Conservation (phyloP, 2,329 filamentous ascomycete genomes). For the Epichloe glyceriae region DNA sequence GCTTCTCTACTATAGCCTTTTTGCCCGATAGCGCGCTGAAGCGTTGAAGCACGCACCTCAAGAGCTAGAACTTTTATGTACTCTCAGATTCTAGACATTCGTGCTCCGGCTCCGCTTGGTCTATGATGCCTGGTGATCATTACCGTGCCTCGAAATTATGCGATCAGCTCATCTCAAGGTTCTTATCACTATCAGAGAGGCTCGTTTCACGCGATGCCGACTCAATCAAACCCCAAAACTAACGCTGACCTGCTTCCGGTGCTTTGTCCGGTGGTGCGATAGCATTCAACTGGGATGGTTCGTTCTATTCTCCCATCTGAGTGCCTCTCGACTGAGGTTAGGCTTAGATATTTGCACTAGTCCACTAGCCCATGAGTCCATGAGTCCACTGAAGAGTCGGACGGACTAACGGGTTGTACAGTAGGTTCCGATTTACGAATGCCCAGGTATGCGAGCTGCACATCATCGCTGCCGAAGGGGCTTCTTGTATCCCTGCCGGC, state of each 20-base stretch:
- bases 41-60: not conserved
- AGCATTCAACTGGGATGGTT: not conserved
- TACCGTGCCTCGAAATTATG: constrained; percentile 6
- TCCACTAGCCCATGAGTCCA: not conserved
- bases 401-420: too few species aligned
- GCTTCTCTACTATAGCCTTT: constrained; percentile 2
- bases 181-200: not conserved
- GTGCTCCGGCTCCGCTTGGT: constrained; percentile 2
- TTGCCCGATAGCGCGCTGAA: not conserved
- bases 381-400: not conserved
- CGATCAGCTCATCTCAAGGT: constrained; percentile 1
- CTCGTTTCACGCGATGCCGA: not conserved
- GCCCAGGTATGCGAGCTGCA: not conserved
- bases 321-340: not conserved
- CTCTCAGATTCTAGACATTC: not conserved
- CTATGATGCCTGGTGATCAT: constrained; percentile 5
- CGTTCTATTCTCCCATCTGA: constrained; percentile 5
- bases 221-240: not conserved
- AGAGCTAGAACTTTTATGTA: not conserved
- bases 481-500: not conserved
- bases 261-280: not conserved
- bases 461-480: not conserved
- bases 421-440: not conserved
- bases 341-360: not conserved
- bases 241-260: not conserved